Percentiles rank a stretch among this genome's conserved stretches.
Evolutionary conservation across 371 early-diverging fungal species (phyloP).

Genomic region (Apophysomyces ossiformis): DNA sequence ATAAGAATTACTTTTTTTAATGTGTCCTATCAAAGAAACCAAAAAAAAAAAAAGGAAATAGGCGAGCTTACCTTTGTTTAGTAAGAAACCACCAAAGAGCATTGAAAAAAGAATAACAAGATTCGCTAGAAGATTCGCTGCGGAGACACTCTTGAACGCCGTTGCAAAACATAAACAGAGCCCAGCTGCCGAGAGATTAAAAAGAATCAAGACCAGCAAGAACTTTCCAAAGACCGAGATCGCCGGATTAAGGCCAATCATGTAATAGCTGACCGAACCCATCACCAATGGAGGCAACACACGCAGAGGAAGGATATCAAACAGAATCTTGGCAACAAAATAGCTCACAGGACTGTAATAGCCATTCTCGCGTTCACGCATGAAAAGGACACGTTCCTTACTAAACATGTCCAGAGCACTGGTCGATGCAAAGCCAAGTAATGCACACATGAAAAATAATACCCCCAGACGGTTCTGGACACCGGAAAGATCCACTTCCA

Average conservation of each 20-base stretch:
- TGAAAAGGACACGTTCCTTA: constrained; percentile 72
- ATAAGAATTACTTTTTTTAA: no score
- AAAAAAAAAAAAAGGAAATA: constrained; percentile 9
- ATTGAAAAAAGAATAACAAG: constrained; percentile 86
- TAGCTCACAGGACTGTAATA: constrained; percentile 79
- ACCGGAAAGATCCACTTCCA: constrained; percentile 78
- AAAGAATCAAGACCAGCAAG: constrained; percentile 79
- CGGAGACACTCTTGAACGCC: constrained; percentile 70
- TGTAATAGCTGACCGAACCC: constrained; percentile 80
- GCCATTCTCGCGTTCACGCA: constrained; percentile 84
- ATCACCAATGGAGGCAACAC: constrained; percentile 85
- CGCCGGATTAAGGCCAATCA: constrained; percentile 77
- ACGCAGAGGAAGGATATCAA: constrained; percentile 82
- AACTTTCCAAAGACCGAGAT: constrained; percentile 74
- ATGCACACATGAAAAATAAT: constrained; percentile 81
- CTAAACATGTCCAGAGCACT: constrained; percentile 76
- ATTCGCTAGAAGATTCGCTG: constrained; percentile 78
- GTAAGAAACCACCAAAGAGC: constrained; percentile 87
- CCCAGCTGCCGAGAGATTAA: constrained; percentile 80
- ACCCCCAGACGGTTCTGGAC: constrained; percentile 85
- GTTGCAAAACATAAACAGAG: constrained; percentile 82
- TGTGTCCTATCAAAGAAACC: constrained; percentile 3
- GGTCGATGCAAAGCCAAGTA: constrained; percentile 80
- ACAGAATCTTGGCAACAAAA: constrained; percentile 76
- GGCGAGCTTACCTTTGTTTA: constrained; percentile 73